phyloP scores from a whole-genome alignment of 2,329 filamentous ascomycete species.

The Claviceps fusiformis region DNA sequence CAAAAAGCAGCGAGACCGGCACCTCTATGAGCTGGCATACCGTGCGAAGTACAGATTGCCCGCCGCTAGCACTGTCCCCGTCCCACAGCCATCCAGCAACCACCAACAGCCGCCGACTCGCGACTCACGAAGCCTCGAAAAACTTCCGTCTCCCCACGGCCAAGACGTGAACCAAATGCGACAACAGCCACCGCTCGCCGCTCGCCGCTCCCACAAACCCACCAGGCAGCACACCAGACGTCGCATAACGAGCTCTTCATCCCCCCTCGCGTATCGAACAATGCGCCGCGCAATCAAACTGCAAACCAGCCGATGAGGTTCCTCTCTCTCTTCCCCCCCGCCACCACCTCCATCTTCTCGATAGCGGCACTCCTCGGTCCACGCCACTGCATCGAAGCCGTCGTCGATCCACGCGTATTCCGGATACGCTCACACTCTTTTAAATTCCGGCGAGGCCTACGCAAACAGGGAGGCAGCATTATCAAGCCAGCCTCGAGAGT shows the following conservation, averaged over 20 bases:
- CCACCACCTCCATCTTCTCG: slow-evolving; percentile 1
- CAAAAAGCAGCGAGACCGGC: background rate
- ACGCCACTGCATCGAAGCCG: slow-evolving; percentile 5
- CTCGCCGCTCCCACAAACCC: background rate
- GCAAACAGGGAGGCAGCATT: no score
- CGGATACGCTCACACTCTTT: background rate
- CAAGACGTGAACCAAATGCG: background rate
- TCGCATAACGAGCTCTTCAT: background rate
- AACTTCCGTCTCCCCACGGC: background rate
- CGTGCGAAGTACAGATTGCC: no score
- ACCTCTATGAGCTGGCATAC: no score
- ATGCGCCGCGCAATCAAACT: slow-evolving; percentile 16
- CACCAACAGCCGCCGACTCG: background rate
- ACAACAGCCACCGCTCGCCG: background rate
- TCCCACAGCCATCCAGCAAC: no score
- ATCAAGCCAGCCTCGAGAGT: background rate
- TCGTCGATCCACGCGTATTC: background rate
- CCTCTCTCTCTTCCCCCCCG: background rate
- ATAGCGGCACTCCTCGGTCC: slow-evolving; percentile 15
- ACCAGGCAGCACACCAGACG: background rate
- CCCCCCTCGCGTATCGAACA: slow-evolving; percentile 5
- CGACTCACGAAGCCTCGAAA: background rate
- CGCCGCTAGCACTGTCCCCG: no score
- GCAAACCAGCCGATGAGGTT: slow-evolving; percentile 18
- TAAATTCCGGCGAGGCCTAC: no score